Evolutionary conservation across 2,329 filamentous ascomycete genomes (phyloP), one percentile per base, ranked within the genome.

Genomic region (Thielaviopsis populi): DNA sequence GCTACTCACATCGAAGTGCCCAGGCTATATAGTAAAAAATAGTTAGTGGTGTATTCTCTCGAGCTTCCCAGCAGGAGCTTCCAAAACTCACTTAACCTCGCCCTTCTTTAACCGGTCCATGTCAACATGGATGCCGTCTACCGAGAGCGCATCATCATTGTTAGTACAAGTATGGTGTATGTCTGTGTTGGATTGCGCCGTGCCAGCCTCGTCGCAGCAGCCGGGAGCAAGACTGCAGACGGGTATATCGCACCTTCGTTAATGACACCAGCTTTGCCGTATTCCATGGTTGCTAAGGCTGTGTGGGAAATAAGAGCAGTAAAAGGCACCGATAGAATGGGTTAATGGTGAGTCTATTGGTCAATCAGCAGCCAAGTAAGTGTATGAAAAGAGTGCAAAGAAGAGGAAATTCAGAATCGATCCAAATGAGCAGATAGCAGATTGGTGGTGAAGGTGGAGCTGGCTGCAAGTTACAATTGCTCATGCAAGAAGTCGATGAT

Each of bases 81-180:
- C 40, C 15, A 24, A 41, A 67, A 79, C 90, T 78, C 79, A 96
- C 91, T 99, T 99, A 74, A 99, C 92, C 80, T 99, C 94, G 67
- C 94, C 94, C 77, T 91, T 94, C 86, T 99, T 99, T 76, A 99
- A 79, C 73, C 94, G 87, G 72, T 97, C 89, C 94, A 99, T 99
- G 74, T 99, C 94, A 70, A 99, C 82, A 75, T 99, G 94, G 74
- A 99, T 97, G 74, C 94, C 94, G 91, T 99, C 94, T 97, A 71
- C 59, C 63, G 43, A 40, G 46, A 54, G 27, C 53, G 30, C 62
- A 62, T 64, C 62, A 62, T 64, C 50, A n/a, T 15, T 37, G 66
- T 70, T 63, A 71, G 70, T 37, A 24, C 6, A 11, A 2, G 15
- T 17, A 10, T 27, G 19, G 19, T 3, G 7, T 24, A 13, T 22